These are phyloP conservation scores for Skeletonema grethae DNA, from an alignment of 108 stramenopile species.

Conservation along the genomic window DNA sequence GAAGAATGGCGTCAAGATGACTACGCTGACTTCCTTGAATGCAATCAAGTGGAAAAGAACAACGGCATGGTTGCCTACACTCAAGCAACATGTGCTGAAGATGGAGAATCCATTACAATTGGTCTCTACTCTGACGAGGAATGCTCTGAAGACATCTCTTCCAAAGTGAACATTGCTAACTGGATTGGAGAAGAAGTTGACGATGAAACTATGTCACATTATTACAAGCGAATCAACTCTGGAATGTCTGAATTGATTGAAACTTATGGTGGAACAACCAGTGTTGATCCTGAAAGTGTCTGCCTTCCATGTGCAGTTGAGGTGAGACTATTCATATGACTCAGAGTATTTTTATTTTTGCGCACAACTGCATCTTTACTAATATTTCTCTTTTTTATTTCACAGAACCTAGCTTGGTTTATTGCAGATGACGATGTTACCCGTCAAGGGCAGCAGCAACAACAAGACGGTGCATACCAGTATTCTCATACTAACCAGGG, in stretches of 20 bases:
- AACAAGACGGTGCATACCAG: too few species aligned
- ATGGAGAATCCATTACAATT: constrained; percentile 67
- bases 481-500: too few species aligned
- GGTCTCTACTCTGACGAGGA: constrained; percentile 80
- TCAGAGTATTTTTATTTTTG: too few species aligned
- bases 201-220: constrained; percentile 23
- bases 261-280: background rate
- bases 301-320: background rate
- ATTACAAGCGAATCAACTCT: too few species aligned
- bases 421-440: background rate
- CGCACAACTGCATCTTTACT: too few species aligned
- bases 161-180: constrained; percentile 25
- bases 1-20: constrained; percentile 11
- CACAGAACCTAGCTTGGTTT: constrained; percentile 1
- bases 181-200: constrained; percentile 28
- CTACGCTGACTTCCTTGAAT: constrained; percentile 38
- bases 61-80: constrained; percentile 18
- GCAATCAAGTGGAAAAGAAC: constrained; percentile 37
- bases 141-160: constrained; percentile 69
- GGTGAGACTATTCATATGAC: background rate
- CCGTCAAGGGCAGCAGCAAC: constrained; percentile 20
- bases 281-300: background rate
- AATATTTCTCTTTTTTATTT: background rate
- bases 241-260: background rate
- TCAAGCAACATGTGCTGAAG: constrained; percentile 65